Percentiles rank a stretch among this genome's conserved stretches.
Evolutionary conservation across 2,329 filamentous ascomycete species (phyloP).

Genomic region (Cryphonectria radicalis): DNA sequence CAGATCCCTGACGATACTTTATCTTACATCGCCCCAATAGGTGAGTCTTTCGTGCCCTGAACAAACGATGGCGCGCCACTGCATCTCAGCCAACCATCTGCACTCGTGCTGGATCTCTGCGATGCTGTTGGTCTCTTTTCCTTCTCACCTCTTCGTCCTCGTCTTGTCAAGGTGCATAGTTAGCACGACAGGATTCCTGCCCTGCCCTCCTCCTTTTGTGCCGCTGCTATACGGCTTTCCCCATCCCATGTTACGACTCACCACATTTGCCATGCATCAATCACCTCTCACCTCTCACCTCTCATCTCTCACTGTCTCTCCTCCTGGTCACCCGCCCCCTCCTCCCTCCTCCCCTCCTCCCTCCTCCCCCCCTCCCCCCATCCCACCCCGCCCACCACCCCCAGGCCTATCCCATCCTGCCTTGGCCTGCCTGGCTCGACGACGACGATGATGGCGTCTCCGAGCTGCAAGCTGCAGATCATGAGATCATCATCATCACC

Average conservation of each 20-base stretch:
- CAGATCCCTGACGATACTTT: conserved; percentile 52
- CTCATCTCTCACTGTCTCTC: conserved; percentile 13
- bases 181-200: conserved; percentile 27
- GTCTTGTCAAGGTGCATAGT: conserved; percentile 31
- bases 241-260: conserved; percentile 14
- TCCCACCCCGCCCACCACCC: background rate
- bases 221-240: conserved; percentile 17
- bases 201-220: conserved; percentile 28
- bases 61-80: conserved; percentile 30
- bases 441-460: background rate
- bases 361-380: too few relatives aligned
- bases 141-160: conserved; percentile 27
- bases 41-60: conserved; percentile 46
- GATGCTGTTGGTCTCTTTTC: conserved; percentile 51
- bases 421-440: background rate
- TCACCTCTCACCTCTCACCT: too few relatives aligned
- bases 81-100: conserved; percentile 52
- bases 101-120: conserved; percentile 50
- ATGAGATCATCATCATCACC: background rate
- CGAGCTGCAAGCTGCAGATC: conserved; percentile 10
- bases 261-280: background rate
- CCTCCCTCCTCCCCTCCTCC: too few relatives aligned
- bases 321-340: too few relatives aligned
- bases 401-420: background rate
- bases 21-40: conserved; percentile 59